Evolutionary conservation across 108 stramenopile genomes (phyloP).

Genomic region (Skeletonema marinoi): DNA sequence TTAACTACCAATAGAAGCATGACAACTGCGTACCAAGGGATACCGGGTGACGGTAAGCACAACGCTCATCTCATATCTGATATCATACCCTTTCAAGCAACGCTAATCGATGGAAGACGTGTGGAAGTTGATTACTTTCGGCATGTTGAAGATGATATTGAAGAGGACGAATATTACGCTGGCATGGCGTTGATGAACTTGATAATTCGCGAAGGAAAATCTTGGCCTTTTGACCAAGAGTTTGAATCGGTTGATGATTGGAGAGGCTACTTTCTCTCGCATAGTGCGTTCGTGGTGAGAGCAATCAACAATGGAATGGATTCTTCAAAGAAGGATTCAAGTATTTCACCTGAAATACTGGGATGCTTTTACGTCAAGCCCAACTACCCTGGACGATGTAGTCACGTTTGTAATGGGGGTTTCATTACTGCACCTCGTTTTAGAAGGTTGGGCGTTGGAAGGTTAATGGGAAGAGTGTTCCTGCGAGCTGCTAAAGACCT

Average conservation of each 20-base stretch:
- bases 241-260: conserved; percentile 49
- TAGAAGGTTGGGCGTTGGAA: conserved; percentile 52
- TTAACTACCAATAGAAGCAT: neutral
- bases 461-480: conserved; percentile 61
- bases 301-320: conserved; percentile 48
- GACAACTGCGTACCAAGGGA: conserved; percentile 60
- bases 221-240: conserved; percentile 61
- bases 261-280: conserved; percentile 57
- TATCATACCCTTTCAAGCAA: conserved; percentile 39
- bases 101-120: conserved; percentile 31
- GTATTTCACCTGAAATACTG: conserved; percentile 37
- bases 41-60: conserved; percentile 46
- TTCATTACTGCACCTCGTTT: conserved; percentile 56
- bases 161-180: conserved; percentile 51
- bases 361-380: conserved; percentile 72
- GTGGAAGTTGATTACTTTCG: conserved; percentile 51
- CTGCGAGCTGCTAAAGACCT: conserved; percentile 46
- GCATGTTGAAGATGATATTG: conserved; percentile 20
- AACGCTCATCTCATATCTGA: conserved; percentile 40
- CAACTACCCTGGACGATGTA: conserved; percentile 66
- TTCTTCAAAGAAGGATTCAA: conserved; percentile 19
- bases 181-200: conserved; percentile 65
- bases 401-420: conserved; percentile 61
- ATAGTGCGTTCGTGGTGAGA: conserved; percentile 60
- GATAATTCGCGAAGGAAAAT: conserved; percentile 56